Evolutionary conservation across 2,329 filamentous ascomycete genomes (phyloP), one percentile per base, ranked within the genome.

Genomic region (Pseudopyrenochaeta lycopersici): DNA sequence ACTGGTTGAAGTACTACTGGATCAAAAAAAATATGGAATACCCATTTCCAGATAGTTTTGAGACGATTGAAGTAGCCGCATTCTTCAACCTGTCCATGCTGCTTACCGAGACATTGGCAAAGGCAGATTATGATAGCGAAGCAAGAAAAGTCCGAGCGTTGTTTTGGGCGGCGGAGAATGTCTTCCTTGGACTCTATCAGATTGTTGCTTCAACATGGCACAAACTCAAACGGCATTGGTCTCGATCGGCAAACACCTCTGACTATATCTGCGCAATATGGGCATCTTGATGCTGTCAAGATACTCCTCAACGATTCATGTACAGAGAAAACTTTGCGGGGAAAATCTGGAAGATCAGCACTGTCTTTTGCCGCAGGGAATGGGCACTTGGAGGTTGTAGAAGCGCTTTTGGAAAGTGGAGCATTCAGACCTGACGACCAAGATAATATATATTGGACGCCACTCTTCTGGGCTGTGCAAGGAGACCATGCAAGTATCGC

Each of bases 1-100:
- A 77, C 48, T 77, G 75, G 76, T 45, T 75, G 29, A 62, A 62
- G n/a, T 74, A 67, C 46, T 73, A 64, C 43, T 67, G 66, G 68
- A 42, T 56, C 27, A 53, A 68, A 39, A 48, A 43, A 7, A 56
- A 64, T 30, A 63, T 65, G 18, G 55, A 63, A 55, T 52, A 60
- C 57, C 18, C 54, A 41, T 62, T 54, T 46, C 62, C 64, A 38
- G 38, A 48, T 45, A 36, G 52, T 47, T 67, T 71, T 47, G 49
- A 58, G 27, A 49, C 63, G 1, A 45, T 77, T 9, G 46, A 62
- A n/a, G 52, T 73, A 12, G 72, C 71, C 20, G 63, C 68, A 31
- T 72, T 72, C 41, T 77, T 77, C 54, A 68, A 74, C 39, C 45
- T 71, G n/a, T 14, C 58, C 17, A 48, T 54, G 2, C 57, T 65